These are phyloP conservation scores for Cytidiella melzeri DNA, from an alignment of 768 basidiomycete genomes.

Conservation along the genomic window DNA sequence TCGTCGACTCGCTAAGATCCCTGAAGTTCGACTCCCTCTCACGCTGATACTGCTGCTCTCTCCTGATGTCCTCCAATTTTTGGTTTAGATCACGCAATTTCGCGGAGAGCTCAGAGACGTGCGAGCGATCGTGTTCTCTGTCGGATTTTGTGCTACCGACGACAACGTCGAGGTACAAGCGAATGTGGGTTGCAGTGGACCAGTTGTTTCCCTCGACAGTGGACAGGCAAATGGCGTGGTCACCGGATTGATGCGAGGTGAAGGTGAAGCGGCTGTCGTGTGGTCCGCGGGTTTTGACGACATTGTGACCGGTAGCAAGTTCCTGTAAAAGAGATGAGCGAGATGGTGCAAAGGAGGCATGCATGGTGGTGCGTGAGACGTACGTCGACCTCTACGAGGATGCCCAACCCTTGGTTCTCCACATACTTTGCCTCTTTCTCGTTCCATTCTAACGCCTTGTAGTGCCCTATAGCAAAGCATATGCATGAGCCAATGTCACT, in stretches of 20 bases:
- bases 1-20: constrained; percentile 83
- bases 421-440: constrained; percentile 63
- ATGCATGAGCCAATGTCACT: background rate
- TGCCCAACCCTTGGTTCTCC: constrained; percentile 73
- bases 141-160: constrained; percentile 87
- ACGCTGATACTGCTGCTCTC: constrained; percentile 97
- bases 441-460: constrained; percentile 88
- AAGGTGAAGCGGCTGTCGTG: constrained; percentile 93
- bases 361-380: constrained; percentile 23
- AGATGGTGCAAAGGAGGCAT: background rate
- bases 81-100: constrained; percentile 91
- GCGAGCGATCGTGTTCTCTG: constrained; percentile 78
- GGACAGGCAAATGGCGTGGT: constrained; percentile 95
- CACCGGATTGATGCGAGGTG: constrained; percentile 93
- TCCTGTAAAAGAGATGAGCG: constrained; percentile 55
- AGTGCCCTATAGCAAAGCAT: constrained; percentile 74
- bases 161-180: constrained; percentile 89
- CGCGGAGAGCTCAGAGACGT: constrained; percentile 72
- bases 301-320: constrained; percentile 69
- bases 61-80: constrained; percentile 86
- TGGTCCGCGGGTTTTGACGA: constrained; percentile 88
- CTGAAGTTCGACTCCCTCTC: constrained; percentile 91
- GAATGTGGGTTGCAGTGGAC: constrained; percentile 81
- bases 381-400: constrained; percentile 88
- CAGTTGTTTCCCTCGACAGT: constrained; percentile 84